A percentile compares a stretch with the other conserved stretches of the same genome.
Conservation (phyloP, 306 rosid genomes). For the Quercus alba region DNA sequence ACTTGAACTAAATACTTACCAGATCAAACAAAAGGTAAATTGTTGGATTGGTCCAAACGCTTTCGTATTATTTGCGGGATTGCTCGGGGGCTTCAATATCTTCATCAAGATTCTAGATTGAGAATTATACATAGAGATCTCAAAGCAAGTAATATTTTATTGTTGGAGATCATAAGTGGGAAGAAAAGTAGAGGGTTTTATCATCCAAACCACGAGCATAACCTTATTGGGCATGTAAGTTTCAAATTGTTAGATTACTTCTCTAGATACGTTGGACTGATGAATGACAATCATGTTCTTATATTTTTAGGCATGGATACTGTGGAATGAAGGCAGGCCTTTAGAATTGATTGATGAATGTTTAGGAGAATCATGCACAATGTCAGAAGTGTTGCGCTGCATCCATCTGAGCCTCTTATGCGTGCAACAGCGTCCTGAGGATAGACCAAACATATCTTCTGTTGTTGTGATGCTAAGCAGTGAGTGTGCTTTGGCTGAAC, state of each 20-base stretch:
- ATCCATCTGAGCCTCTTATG: constrained; percentile 53
- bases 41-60: constrained; percentile 34
- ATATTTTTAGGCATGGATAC: constrained; percentile 21
- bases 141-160: constrained; percentile 45
- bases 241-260: background rate
- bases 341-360: constrained; percentile 17
- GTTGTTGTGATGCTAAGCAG: constrained; percentile 45
- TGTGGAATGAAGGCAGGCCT: constrained; percentile 23
- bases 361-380: background rate
- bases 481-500: constrained; percentile 34
- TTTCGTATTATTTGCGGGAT: constrained; percentile 46
- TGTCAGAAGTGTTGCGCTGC: constrained; percentile 34
- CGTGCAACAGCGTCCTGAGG: constrained; percentile 43
- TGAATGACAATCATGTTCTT: background rate
- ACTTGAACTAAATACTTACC: constrained; percentile 1
- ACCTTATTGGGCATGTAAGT: constrained; percentile 58
- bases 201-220: constrained; percentile 24
- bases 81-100: constrained; percentile 48
- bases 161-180: constrained; percentile 49
- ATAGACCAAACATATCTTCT: constrained; percentile 52
- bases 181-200: constrained; percentile 36
- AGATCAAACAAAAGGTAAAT: constrained; percentile 23
- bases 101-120: constrained; percentile 56
- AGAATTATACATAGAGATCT: constrained; percentile 57
- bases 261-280: too few species aligned